Evolutionary conservation across 805 yeast genomes (phyloP).

Genomic region (Pichia ethanolica): DNA sequence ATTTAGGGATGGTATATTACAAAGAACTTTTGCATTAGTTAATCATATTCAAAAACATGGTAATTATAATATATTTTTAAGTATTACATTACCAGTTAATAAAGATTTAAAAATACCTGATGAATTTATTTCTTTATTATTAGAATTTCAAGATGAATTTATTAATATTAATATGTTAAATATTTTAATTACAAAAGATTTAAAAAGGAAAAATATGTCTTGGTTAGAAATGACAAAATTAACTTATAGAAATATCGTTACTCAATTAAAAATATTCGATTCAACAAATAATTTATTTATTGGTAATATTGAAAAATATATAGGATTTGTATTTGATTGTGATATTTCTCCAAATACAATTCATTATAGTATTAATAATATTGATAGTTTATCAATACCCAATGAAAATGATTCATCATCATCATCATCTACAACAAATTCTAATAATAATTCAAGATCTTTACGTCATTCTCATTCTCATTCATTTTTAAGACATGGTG

Average conservation of each 20-base stretch:
- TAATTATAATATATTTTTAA: slow-evolving; percentile 3
- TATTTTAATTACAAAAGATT: slow-evolving; percentile 1
- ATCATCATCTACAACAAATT: neutral
- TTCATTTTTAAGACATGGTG: neutral
- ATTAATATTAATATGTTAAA: slow-evolving; percentile 7
- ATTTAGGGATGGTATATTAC: neutral
- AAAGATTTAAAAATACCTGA: neutral
- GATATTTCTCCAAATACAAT: neutral
- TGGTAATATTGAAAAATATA: slow-evolving; percentile 5
- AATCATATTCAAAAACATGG: slow-evolving; percentile 8
- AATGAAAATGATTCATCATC: neutral
- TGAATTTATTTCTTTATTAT: neutral
- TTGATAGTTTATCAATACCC: neutral
- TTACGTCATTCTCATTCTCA: neutral
- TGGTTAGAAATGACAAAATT: slow-evolving; percentile 5
- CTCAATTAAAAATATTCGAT: slow-evolving; percentile 2
- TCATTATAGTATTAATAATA: neutral
- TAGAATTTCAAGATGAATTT: neutral
- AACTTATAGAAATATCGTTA: neutral
- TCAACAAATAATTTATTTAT: slow-evolving; percentile 1
- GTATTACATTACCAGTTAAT: slow-evolving; percentile 5
- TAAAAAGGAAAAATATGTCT: slow-evolving; percentile 3
- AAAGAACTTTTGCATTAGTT: neutral
- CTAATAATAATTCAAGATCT: neutral
- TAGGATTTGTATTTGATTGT: slow-evolving; percentile 6